Evolutionary conservation across 176 grass and related monocot species (phyloP), one percentile per base, ranked within the genome.

Genomic region (Puya raimondii): DNA sequence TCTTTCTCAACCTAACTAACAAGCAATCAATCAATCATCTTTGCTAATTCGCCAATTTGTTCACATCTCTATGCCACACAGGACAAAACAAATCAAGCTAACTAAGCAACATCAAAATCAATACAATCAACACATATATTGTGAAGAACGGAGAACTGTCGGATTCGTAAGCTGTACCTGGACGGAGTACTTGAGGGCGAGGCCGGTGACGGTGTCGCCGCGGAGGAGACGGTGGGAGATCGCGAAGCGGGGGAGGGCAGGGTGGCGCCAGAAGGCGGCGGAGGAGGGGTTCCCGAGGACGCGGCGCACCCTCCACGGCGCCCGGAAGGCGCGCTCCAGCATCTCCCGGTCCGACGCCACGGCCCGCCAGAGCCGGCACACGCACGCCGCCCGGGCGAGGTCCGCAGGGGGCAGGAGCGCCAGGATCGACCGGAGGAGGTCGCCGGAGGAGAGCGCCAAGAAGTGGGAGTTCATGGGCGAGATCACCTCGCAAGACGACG

Each of bases 131-230:
- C 54, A 20, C 9, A 15, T 9, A 8, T 9, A 17, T 59, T 18
- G 20, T 8, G 54, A 59, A 59, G 20, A 10, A 18, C 6, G 20
- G 20, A 18, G 7, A 59, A 72, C 3, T 1, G 8, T 21, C 10
- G 64, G 18, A 2, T 64, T 12, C 20, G 21, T 58, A 5, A 2
- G 23, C 53, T 0, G 3, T 78, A 92, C 89, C 89, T 92, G 89
- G 26, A 97, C 82, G 12, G 93, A 89, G 15, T 92, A 97, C 84
- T 87, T 97, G 71, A 97, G 77, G 56, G 89, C 93, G 48, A 97
- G 33, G 51, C 89, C 73, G 26, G 84, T 71, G 11, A 97, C 86
- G 27, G 84, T 87, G 74, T 97, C 93, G 1, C 86, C 74, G 65
- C 79, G 86, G 5, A 71, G 77, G 76, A 92, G 79, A 53, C 76